Percentiles rank a stretch among this genome's conserved stretches.
Conservation (phyloP, 257 asterid species). For the Cynanchum wilfordii region DNA sequence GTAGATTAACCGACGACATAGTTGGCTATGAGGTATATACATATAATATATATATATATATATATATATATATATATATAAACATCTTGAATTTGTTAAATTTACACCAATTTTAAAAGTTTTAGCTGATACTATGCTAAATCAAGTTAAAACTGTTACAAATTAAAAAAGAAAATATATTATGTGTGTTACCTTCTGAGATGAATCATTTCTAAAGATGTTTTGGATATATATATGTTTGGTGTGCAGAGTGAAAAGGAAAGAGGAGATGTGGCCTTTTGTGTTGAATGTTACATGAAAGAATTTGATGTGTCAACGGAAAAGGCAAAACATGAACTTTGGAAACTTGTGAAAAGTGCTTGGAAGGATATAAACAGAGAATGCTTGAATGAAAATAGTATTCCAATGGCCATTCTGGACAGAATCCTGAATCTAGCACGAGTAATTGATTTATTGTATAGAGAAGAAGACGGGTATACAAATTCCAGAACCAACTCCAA, state of each 20-base stretch:
- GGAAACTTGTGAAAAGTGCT: not conserved
- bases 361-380: conserved; percentile 21
- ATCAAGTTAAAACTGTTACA: too few relatives aligned
- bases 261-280: conserved; percentile 4
- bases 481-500: conserved; percentile 5
- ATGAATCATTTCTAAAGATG: too few relatives aligned
- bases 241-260: not conserved
- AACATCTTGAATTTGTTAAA: too few relatives aligned
- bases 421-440: conserved; percentile 3
- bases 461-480: conserved; percentile 11
- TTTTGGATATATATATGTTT: too few relatives aligned
- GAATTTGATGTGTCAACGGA: conserved; percentile 3
- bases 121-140: too few relatives aligned
- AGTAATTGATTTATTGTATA: conserved; percentile 4
- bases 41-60: too few relatives aligned
- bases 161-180: too few relatives aligned
- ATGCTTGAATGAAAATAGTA: not conserved
- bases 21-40: not conserved
- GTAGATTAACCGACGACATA: not conserved
- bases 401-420: not conserved
- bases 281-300: conserved; percentile 5
- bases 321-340: not conserved
- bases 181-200: too few relatives aligned
- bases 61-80: too few relatives aligned
- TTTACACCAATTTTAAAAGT: too few relatives aligned